phyloP scores from a whole-genome alignment of 257 asterid species.

The Solanum sejunctum region DNA sequence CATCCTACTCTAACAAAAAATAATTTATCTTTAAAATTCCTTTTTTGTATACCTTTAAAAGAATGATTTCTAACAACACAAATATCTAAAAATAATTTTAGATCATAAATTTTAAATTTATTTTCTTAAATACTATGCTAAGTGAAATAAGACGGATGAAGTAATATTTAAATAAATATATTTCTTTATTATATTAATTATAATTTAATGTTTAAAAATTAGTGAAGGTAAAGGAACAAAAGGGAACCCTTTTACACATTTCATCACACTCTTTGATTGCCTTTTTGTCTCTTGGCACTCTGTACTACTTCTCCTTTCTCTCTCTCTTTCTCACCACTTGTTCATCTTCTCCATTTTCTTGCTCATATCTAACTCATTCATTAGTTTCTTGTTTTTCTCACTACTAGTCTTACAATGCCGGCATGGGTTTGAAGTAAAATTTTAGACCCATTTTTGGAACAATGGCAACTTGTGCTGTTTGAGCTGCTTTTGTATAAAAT shows the following conservation, averaged over 20 bases:
- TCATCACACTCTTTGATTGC: neutral
- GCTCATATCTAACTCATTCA: neutral
- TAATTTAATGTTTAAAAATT: neutral
- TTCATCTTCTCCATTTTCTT: neutral
- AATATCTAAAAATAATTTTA: no score
- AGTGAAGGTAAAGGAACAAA: neutral
- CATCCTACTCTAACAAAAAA: fast-evolving
- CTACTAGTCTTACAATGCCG: neutral
- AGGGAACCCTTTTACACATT: neutral
- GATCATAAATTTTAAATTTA: no score
- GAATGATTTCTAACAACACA: no score
- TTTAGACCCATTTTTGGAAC: neutral
- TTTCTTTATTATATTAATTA: no score
- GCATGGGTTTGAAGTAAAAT: neutral
- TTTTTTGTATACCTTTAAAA: no score
- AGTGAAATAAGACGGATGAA: no score
- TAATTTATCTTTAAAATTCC: no score
- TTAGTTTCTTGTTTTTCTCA: neutral
- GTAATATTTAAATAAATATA: no score
- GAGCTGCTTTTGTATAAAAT: neutral
- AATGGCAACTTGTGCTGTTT: neutral
- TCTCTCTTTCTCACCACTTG: neutral
- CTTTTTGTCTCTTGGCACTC: neutral
- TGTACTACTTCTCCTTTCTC: neutral
- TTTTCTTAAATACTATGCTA: no score